These are phyloP conservation scores for Neurospora sp. DNA, from an alignment of 495 filamentous ascomycete species.

Conservation along the genomic window DNA sequence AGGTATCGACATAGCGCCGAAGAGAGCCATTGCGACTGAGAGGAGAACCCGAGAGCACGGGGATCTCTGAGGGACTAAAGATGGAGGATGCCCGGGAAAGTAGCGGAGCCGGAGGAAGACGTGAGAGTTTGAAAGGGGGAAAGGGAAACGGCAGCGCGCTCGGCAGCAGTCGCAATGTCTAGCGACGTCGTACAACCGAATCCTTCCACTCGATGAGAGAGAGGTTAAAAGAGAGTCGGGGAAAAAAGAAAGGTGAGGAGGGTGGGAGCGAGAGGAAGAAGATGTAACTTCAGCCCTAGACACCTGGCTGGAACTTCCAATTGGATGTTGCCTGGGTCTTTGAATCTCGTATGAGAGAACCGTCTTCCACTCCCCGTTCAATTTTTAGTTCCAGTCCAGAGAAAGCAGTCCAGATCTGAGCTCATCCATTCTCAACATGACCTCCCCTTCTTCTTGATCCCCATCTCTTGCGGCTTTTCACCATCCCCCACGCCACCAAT, in stretches of 20 bases:
- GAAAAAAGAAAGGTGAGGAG: neutral
- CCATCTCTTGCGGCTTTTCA: neutral
- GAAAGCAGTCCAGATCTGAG: neutral
- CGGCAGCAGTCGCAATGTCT: neutral
- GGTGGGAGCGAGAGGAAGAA: neutral
- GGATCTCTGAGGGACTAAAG: neutral
- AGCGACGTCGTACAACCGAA: neutral
- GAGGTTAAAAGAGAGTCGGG: neutral
- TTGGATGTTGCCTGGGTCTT: neutral
- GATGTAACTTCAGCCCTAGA: neutral
- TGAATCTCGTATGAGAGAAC: neutral
- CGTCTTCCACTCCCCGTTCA: neutral
- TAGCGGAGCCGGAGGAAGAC: neutral
- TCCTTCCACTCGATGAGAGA: neutral
- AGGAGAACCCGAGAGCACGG: neutral
- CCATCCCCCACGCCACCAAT: neutral
- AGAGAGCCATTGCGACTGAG: neutral
- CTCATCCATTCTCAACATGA: neutral
- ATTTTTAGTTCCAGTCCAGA: neutral
- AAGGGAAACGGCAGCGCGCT: neutral
- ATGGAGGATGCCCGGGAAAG: neutral
- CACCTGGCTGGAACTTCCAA: neutral
- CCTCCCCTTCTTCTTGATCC: neutral
- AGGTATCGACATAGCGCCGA: conserved; percentile 6
- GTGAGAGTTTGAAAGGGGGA: neutral